Conservation (phyloP, 306 rosid genomes). For the Alnus rubra region DNA sequence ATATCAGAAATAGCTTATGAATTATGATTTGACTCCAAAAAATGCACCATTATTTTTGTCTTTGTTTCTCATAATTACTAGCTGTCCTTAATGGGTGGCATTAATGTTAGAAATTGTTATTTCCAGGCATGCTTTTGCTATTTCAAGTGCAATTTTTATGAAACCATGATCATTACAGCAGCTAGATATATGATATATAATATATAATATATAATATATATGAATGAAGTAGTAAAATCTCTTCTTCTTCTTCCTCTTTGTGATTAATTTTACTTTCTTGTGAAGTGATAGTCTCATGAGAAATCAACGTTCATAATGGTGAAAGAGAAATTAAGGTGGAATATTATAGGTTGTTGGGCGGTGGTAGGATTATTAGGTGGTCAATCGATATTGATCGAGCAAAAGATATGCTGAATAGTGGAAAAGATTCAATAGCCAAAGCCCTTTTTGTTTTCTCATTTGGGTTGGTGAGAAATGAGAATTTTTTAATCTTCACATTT, state of each 20-base stretch:
- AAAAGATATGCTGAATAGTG: conserved; percentile 17
- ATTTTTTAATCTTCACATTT: not conserved
- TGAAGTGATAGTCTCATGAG: conserved; percentile 2
- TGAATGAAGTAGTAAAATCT: conserved; percentile 32
- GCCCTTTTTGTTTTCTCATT: not conserved
- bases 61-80: conserved; percentile 53
- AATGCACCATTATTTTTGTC: conserved; percentile 17
- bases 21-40: not conserved
- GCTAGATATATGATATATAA: no score
- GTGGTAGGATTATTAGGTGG: no score
- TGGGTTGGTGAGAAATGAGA: not conserved
- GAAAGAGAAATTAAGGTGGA: conserved; percentile 3
- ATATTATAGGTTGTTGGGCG: no score
- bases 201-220: conserved; percentile 36
- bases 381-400: conserved; percentile 23
- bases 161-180: no score
- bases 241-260: no score
- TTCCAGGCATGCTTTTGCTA: conserved; percentile 33
- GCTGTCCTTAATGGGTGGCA: conserved; percentile 48
- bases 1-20: not conserved
- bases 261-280: not conserved
- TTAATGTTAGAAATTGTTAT: conserved; percentile 38
- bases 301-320: conserved; percentile 22
- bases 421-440: not conserved
- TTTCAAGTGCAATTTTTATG: conserved; percentile 21